Conservation (phyloP, 306 rosid genomes). For the Gynostemma pentaphyllum region DNA sequence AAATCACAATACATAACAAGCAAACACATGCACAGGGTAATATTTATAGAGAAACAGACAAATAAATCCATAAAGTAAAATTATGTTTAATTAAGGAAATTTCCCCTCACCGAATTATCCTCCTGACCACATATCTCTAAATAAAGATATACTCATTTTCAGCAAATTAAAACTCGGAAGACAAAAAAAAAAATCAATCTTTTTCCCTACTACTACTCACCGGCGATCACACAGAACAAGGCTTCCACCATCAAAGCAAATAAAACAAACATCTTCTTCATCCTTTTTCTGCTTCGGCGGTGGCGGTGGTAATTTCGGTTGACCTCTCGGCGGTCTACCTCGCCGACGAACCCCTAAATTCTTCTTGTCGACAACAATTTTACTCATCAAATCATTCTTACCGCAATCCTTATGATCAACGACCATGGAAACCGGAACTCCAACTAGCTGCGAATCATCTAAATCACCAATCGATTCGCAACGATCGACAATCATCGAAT, state of each 20-base stretch:
- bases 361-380: conserved; percentile 19
- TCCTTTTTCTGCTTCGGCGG: conserved; percentile 33
- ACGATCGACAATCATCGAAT: not conserved
- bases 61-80: not conserved
- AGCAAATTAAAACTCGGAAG: too few relatives aligned
- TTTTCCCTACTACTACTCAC: too few relatives aligned
- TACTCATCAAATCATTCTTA: conserved; percentile 18
- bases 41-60: not conserved
- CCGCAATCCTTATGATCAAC: too few relatives aligned
- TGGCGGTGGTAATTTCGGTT: conserved; percentile 20
- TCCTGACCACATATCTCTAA: not conserved
- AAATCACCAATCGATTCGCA: not conserved
- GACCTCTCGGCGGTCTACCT: conserved; percentile 63
- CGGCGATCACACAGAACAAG: conserved; percentile 98
- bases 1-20: not conserved
- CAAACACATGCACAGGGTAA: not conserved
- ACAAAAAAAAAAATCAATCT: too few relatives aligned
- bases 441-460: not conserved
- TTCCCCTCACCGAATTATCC: not conserved
- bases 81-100: not conserved
- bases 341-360: conserved; percentile 43
- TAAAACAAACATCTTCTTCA: conserved; percentile 91
- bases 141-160: not conserved
- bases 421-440: not conserved
- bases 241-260: conserved; percentile 96